Conservation (phyloP, 768 basidiomycete species). For the Psilocybe tampanensis region DNA sequence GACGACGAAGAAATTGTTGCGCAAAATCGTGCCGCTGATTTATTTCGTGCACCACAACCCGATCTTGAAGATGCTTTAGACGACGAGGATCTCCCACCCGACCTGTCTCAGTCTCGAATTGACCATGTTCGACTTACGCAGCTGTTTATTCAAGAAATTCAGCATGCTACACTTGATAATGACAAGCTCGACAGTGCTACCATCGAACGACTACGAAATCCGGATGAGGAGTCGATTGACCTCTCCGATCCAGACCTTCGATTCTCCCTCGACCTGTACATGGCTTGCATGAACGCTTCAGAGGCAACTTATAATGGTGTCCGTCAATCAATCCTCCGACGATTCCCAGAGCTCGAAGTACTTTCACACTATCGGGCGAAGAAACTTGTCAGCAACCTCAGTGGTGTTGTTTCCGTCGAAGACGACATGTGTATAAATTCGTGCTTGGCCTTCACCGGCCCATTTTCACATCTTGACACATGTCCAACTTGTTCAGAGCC, state of each 20-base stretch:
- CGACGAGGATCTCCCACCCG: neutral
- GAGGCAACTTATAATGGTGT: neutral
- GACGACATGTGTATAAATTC: constrained; percentile 46
- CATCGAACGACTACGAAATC: constrained; percentile 2
- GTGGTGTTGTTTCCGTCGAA: constrained; percentile 34
- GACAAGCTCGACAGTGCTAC: neutral
- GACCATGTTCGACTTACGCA: constrained; percentile 4
- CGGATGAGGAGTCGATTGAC: neutral
- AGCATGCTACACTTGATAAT: constrained; percentile 8
- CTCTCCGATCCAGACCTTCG: constrained; percentile 7
- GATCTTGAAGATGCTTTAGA: neutral
- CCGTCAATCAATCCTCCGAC: neutral
- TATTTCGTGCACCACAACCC: neutral
- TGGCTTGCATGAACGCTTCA: constrained; percentile 6
- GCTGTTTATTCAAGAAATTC: constrained; percentile 2
- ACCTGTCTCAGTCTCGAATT: neutral
- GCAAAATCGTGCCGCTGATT: neutral
- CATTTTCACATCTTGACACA: constrained; percentile 24
- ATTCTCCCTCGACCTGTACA: constrained; percentile 5
- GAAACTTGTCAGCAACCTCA: constrained; percentile 26
- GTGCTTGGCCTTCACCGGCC: constrained; percentile 43
- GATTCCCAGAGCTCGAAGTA: constrained; percentile 28
- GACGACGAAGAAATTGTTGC: neutral
- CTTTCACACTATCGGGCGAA: constrained; percentile 33
- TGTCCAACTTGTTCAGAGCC: constrained; percentile 36